These are phyloP conservation scores for Coriaria nepalensis DNA, from an alignment of 306 rosid genomes.

Conservation along the genomic window DNA sequence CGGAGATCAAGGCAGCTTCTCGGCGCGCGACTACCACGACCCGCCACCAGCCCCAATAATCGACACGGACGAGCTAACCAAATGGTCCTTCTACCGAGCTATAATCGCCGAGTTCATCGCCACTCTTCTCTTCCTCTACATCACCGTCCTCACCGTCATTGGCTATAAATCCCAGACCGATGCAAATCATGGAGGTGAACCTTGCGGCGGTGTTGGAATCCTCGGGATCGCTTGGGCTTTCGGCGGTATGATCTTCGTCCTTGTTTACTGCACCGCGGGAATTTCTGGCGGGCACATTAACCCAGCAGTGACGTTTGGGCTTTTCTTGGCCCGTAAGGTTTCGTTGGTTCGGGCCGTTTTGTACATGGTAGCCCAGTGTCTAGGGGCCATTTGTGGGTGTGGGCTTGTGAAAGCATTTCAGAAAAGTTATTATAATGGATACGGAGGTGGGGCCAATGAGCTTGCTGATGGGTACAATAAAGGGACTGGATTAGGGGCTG, in stretches of 20 bases:
- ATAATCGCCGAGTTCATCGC: slow-evolving; percentile 82
- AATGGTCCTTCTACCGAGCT: slow-evolving; percentile 84
- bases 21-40: slow-evolving; percentile 71
- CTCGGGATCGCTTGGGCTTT: slow-evolving; percentile 20
- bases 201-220: slow-evolving; percentile 14
- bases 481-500: slow-evolving; percentile 15
- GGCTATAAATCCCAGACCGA: slow-evolving; percentile 28
- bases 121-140: slow-evolving; percentile 66
- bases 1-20: slow-evolving; percentile 15
- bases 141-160: slow-evolving; percentile 40
- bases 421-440: slow-evolving; percentile 1
- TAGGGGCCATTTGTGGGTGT: slow-evolving; percentile 19
- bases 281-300: slow-evolving; percentile 17
- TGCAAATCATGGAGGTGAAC: not conserved
- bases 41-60: slow-evolving; percentile 59
- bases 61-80: slow-evolving; percentile 37
- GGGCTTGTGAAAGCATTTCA: slow-evolving; percentile 16
- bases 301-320: slow-evolving; percentile 20
- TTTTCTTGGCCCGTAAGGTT: slow-evolving; percentile 17
- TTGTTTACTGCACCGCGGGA: slow-evolving; percentile 22
- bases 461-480: slow-evolving; percentile 6
- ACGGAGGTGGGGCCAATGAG: slow-evolving; percentile 17
- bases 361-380: slow-evolving; percentile 17
- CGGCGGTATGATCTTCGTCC: slow-evolving; percentile 21
- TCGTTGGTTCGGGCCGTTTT: slow-evolving; percentile 14